Conservation (phyloP, 768 basidiomycete species). For the Psilocybe azurescens region DNA sequence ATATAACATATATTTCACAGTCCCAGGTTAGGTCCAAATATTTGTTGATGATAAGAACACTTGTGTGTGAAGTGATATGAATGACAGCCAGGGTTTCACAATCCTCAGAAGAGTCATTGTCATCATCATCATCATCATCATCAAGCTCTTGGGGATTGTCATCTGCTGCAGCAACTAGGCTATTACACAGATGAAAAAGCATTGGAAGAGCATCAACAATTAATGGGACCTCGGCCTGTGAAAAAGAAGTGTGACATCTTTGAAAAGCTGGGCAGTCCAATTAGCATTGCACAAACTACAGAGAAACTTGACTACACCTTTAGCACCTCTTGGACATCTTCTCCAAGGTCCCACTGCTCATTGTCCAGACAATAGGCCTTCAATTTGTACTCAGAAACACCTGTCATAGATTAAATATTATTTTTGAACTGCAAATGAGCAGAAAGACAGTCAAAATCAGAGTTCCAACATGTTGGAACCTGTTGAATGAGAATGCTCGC, state of each 20-base stretch:
- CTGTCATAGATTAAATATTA: too few relatives aligned
- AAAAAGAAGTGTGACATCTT: neutral
- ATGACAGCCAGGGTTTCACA: neutral
- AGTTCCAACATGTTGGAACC: too few relatives aligned
- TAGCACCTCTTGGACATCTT: too few relatives aligned
- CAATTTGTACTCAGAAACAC: too few relatives aligned
- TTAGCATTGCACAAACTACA: too few relatives aligned
- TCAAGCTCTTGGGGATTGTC: neutral
- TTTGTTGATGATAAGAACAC: conserved; percentile 21
- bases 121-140: neutral
- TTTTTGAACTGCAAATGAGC: too few relatives aligned
- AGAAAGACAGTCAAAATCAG: too few relatives aligned
- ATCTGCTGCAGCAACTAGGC: too few relatives aligned
- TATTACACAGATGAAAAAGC: neutral
- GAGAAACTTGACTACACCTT: too few relatives aligned
- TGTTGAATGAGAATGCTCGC: too few relatives aligned
- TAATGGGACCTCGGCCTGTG: conserved; percentile 8
- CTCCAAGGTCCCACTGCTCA: too few relatives aligned
- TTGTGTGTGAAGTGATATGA: conserved; percentile 18
- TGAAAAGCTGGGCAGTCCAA: conserved; percentile 4
- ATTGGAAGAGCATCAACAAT: conserved; percentile 14
- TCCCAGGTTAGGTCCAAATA: conserved; percentile 12
- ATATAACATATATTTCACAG: conserved; percentile 21
- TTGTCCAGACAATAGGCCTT: too few relatives aligned
- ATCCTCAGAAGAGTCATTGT: neutral